Conservation (phyloP, 2,329 filamentous ascomycete species). For the Phialemoniopsis sp. region DNA sequence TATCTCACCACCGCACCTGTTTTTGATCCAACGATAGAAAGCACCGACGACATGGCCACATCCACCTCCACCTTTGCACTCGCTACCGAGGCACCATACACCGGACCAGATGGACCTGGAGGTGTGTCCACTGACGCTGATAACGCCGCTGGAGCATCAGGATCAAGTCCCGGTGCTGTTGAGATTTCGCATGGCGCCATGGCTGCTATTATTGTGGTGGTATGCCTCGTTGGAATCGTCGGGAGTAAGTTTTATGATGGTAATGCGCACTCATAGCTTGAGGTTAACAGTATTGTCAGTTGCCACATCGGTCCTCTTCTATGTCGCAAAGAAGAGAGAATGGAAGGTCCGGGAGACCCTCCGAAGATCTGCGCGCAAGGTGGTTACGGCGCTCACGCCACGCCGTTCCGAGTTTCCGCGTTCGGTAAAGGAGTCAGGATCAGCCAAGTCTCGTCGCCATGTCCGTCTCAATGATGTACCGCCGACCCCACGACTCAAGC, state of each 20-base stretch:
- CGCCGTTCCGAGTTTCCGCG: constrained; percentile 56
- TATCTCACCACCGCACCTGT: no score
- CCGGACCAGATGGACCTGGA: constrained; percentile 25
- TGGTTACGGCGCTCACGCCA: constrained; percentile 59
- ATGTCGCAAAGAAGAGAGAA: constrained; percentile 77
- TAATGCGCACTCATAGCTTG: constrained; percentile 31
- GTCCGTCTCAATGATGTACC: constrained; percentile 52
- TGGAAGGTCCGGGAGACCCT: constrained; percentile 75
- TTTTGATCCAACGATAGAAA: no score
- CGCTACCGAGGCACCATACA: constrained; percentile 32
- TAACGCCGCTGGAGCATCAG: constrained; percentile 61
- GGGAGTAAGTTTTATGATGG: constrained; percentile 50
- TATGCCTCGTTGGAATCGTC: constrained; percentile 61
- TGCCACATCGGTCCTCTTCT: constrained; percentile 65
- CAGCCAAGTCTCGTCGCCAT: constrained; percentile 29
- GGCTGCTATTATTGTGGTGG: constrained; percentile 71
- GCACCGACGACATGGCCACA: no score
- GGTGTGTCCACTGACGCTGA: constrained; percentile 35
- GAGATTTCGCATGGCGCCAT: constrained; percentile 65
- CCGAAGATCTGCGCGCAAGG: constrained; percentile 60
- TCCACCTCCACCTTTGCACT: constrained; percentile 31
- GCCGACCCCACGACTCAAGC: constrained; percentile 50
- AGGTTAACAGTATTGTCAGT: constrained; percentile 39
- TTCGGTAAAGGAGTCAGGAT: constrained; percentile 42
- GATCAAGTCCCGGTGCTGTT: constrained; percentile 54